Base-by-base conservation (phyloP, 2,329 filamentous ascomycete genomes). In the Falciphora oryzae region DNA sequence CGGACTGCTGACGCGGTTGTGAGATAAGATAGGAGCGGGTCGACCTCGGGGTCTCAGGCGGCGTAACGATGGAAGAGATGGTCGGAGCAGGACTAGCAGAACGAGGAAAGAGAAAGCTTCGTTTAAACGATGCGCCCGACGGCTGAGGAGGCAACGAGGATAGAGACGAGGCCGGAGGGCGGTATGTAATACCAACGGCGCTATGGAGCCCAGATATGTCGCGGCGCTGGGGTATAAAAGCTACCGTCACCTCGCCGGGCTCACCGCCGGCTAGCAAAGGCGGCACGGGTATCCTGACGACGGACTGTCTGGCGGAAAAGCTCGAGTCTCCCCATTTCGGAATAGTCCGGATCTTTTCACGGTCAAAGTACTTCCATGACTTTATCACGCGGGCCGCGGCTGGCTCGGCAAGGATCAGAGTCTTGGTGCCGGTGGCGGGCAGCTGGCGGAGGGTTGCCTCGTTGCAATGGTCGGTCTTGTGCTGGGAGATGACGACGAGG, bases 141-240 rank as follows among this genome's bases (percentile, higher is more conserved):
- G 31, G 60, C n/a, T 38, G 63, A 31, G 16, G 57, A 59, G 66
- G 2, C 31, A 56, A 44, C 28, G 22, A 22, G 16, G 63, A 53
- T 4, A n/a, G 35, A 50, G 71, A 72, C 14, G 59, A 27, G 22
- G 75, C 70, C 0, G 88, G 85, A 27, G 88, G 83, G 25, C 83
- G 83, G 72, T 92, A 92, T 1, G 89, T 92, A 69, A 92, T 89
- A 18, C 86, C 89, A 67, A 92, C 82, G 14, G 88, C 89, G 65
- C 85, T 85, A 71, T 90, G 88, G 0, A 89, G 71, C 3, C 84
- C 83, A 10, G 83, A 84, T 4, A 87, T 70, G 69, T 90, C 87
- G 61, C 79, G 75, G 70, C 83, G 86, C 63, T 87, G 84, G 0
- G 83, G 78, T 35, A 92, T 82, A 72, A 86, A 87, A 1, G 88